phyloP scores from a whole-genome alignment of 768 basidiomycete species.

The Leccinellum luteum region DNA sequence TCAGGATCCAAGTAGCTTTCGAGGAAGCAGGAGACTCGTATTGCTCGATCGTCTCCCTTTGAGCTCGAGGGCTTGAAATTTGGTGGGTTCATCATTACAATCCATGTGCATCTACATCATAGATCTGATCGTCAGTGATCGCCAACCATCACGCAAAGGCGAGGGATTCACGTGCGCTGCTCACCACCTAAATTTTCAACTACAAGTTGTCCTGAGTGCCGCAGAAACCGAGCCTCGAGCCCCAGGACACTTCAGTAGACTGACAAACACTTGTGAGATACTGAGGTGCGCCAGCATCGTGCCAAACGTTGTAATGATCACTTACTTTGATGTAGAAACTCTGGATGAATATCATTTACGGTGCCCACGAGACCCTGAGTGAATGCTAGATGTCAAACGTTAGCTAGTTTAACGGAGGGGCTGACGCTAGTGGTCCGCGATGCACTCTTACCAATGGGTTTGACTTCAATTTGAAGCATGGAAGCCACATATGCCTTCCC shows the following conservation, averaged over 20 bases:
- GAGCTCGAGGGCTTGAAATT: background rate
- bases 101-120: background rate
- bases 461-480: background rate
- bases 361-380: background rate
- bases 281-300: background rate
- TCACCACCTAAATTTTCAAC: background rate
- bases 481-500: background rate
- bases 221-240: background rate
- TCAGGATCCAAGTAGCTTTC: background rate
- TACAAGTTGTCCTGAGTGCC: background rate
- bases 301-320: background rate
- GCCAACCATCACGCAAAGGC: background rate
- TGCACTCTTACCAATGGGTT: too few species aligned
- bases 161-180: background rate
- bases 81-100: background rate
- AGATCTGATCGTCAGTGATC: slow-evolving; percentile 1
- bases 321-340: background rate
- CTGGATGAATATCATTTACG: background rate
- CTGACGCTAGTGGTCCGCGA: background rate
- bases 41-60: background rate
- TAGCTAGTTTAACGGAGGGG: background rate
- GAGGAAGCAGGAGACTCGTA: background rate
- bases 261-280: background rate
- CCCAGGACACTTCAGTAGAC: background rate
- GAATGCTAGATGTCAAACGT: background rate